Conservation (phyloP, 768 basidiomycete species). For the Royoungia palumana region DNA sequence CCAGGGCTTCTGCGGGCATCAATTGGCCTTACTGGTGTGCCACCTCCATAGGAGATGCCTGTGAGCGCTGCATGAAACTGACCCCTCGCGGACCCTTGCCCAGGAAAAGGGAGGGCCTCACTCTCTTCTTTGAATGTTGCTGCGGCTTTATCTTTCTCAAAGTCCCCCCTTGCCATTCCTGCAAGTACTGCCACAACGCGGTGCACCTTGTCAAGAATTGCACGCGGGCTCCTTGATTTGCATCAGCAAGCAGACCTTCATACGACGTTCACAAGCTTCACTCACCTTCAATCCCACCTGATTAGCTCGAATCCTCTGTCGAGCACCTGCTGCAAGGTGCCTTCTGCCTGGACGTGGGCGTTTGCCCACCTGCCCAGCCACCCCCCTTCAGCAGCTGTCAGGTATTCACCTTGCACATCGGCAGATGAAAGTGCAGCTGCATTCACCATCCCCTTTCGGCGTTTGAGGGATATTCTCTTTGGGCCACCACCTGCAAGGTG, state of each 20-base stretch:
- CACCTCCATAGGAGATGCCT: not conserved
- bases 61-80: not conserved
- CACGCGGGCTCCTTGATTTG: not conserved
- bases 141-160: not conserved
- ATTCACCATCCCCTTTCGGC: too few relatives aligned
- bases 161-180: not conserved
- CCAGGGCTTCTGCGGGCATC: too few relatives aligned
- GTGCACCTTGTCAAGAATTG: not conserved
- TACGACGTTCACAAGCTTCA: not conserved
- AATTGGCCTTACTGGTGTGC: too few relatives aligned
- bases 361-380: not conserved
- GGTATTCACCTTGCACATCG: not conserved
- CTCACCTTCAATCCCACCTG: constrained; percentile 4
- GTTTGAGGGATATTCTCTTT: too few relatives aligned
- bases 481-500: too few relatives aligned
- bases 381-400: not conserved
- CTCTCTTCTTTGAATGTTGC: not conserved
- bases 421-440: too few relatives aligned
- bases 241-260: too few relatives aligned
- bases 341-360: fast-evolving
- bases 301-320: not conserved
- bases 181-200: not conserved
- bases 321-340: not conserved
- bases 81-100: not conserved
- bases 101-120: not conserved